These are phyloP conservation scores for Gastrolobium bilobum DNA, from an alignment of 306 rosid species.

Conservation along the genomic window DNA sequence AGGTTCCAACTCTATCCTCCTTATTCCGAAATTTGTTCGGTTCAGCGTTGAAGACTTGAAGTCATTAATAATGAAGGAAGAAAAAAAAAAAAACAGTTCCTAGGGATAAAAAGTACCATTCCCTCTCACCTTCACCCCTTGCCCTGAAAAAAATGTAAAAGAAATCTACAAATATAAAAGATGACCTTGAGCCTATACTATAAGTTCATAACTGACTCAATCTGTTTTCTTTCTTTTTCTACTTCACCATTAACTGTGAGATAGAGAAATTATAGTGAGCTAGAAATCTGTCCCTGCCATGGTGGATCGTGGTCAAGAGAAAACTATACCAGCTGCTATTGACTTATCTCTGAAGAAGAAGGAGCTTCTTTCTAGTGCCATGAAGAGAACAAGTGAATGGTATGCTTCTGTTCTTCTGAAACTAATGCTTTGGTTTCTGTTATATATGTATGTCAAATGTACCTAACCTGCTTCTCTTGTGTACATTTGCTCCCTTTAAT, in stretches of 20 bases:
- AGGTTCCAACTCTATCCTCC: slow-evolving; percentile 46
- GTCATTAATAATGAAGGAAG: slow-evolving; percentile 36
- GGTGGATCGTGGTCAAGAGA: slow-evolving; percentile 67
- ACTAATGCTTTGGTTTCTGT: slow-evolving; percentile 3
- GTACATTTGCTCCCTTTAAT: slow-evolving; percentile 12
- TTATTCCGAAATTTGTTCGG: slow-evolving; percentile 46
- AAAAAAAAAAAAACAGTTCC: slow-evolving; percentile 16
- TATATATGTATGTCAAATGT: not conserved
- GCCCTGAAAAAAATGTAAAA: slow-evolving; percentile 41
- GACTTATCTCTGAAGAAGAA: slow-evolving; percentile 77
- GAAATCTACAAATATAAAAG: slow-evolving; percentile 52
- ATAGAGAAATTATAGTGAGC: slow-evolving; percentile 53
- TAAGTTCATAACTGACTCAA: slow-evolving; percentile 30
- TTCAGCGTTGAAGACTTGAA: slow-evolving; percentile 37
- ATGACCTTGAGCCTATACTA: slow-evolving; percentile 46
- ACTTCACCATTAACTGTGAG: slow-evolving; percentile 46
- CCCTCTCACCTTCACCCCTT: slow-evolving; percentile 23
- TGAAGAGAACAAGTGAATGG: slow-evolving; percentile 98
- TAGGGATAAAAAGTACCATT: slow-evolving; percentile 6
- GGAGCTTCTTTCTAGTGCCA: slow-evolving; percentile 85
- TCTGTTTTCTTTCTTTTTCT: slow-evolving; percentile 42
- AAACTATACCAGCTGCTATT: slow-evolving; percentile 52
- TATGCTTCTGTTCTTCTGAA: slow-evolving; percentile 47
- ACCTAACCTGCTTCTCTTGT: slow-evolving; percentile 32
- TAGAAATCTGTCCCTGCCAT: slow-evolving; percentile 57